These are phyloP conservation scores for Melampsora americana DNA, from an alignment of 1,284 basidiomycete species.

Conservation along the genomic window DNA sequence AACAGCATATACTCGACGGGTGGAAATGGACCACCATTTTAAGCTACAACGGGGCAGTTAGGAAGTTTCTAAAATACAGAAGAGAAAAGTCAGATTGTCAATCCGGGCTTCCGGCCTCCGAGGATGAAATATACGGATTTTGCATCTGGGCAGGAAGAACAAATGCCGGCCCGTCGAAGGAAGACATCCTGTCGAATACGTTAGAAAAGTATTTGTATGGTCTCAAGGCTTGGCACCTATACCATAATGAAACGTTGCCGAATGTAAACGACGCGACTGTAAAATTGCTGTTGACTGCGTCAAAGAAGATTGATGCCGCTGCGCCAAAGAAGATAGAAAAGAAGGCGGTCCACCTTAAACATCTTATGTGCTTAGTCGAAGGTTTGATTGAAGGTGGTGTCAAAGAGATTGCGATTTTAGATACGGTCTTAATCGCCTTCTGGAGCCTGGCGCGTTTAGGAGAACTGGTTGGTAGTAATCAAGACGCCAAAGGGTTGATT, in stretches of 20 bases:
- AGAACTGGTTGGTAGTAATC: neutral
- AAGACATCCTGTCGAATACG: neutral
- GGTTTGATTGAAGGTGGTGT: neutral
- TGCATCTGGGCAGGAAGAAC: constrained; percentile 11
- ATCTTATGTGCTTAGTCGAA: neutral
- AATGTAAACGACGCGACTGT: neutral
- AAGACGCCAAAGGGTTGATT: no score
- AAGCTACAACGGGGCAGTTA: constrained; percentile 1
- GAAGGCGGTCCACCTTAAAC: neutral
- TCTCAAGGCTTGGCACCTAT: no score
- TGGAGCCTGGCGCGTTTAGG: neutral
- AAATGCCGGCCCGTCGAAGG: no score
- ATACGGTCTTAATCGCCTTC: neutral
- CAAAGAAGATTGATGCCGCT: neutral
- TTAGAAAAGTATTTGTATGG: constrained; percentile 3
- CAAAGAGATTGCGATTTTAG: neutral
- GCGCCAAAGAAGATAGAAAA: neutral
- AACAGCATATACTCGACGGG: neutral
- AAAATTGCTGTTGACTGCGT: neutral
- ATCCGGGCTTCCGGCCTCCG: neutral
- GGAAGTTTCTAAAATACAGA: neutral
- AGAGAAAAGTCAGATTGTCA: neutral
- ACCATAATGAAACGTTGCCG: neutral
- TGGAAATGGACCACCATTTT: neutral
- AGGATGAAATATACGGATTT: neutral